Conservation (phyloP, 1,284 basidiomycete species). For the Boletellus deceptivus region DNA sequence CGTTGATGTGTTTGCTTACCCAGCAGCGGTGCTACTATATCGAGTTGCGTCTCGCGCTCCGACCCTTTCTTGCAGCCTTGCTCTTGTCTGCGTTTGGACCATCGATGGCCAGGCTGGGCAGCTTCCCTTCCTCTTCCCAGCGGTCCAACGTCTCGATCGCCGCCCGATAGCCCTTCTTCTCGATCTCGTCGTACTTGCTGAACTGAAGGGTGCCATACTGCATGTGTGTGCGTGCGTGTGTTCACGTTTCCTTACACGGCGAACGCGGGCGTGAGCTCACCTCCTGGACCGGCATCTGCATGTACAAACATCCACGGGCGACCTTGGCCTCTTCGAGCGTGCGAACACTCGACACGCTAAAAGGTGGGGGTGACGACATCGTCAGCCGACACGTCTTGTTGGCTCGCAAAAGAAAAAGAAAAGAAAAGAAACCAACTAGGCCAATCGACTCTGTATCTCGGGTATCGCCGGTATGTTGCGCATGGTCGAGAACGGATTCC, state of each 20-base stretch:
- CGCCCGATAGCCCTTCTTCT: slow-evolving; percentile 79
- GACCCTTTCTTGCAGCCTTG: slow-evolving; percentile 62
- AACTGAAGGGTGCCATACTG: slow-evolving; percentile 82
- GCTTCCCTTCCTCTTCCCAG: slow-evolving; percentile 78
- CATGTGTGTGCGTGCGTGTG: neutral
- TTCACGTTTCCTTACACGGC: no score
- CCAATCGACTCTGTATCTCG: slow-evolving; percentile 92
- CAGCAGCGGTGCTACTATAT: slow-evolving; percentile 34
- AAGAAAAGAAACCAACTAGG: slow-evolving; percentile 69
- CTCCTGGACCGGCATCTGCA: slow-evolving; percentile 93
- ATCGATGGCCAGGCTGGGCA: slow-evolving; percentile 72
- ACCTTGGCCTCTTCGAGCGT: slow-evolving; percentile 94
- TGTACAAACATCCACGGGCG: slow-evolving; percentile 85
- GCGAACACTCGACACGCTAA: slow-evolving; percentile 91
- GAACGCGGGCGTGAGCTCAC: slow-evolving; percentile 37
- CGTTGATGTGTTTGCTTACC: no score
- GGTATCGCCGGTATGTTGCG: slow-evolving; percentile 88
- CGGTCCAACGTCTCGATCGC: slow-evolving; percentile 73
- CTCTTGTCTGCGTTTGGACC: slow-evolving; percentile 42
- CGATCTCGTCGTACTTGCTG: slow-evolving; percentile 79
- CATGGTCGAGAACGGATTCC: slow-evolving; percentile 87
- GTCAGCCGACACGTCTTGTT: neutral
- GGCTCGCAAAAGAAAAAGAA: slow-evolving; percentile 2
- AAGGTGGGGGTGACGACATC: slow-evolving; percentile 5
- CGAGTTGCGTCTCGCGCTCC: slow-evolving; percentile 75